Evolutionary conservation across 495 filamentous ascomycete genomes (phyloP).

Genomic region (Penicillium simplicissimum): DNA sequence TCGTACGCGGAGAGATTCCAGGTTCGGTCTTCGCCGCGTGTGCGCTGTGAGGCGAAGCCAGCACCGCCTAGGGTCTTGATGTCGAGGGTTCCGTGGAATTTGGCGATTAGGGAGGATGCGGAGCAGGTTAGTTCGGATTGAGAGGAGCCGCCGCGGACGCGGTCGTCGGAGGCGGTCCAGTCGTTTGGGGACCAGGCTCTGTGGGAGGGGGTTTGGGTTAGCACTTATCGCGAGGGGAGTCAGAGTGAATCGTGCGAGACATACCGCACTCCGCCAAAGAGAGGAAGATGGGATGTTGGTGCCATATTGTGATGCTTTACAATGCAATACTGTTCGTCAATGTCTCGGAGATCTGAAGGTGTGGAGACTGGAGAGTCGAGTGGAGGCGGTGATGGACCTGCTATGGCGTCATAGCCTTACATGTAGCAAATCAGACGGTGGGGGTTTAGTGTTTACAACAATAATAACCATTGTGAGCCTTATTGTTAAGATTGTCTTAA

Average conservation of each 20-base stretch:
- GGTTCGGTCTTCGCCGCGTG: slow-evolving; percentile 44
- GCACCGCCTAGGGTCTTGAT: slow-evolving; percentile 75
- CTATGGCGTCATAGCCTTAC: slow-evolving; percentile 21
- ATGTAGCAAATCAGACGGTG: slow-evolving; percentile 1
- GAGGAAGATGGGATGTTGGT: slow-evolving; percentile 19
- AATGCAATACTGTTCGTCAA: neutral
- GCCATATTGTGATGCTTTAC: slow-evolving; percentile 16
- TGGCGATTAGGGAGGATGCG: slow-evolving; percentile 24
- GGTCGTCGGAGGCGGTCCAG: slow-evolving; percentile 72
- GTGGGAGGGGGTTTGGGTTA: neutral
- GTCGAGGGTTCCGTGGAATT: slow-evolving; percentile 70
- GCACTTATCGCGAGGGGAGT: neutral
- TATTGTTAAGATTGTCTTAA: neutral
- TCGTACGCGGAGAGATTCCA: slow-evolving; percentile 61
- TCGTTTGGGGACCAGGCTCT: slow-evolving; percentile 50
- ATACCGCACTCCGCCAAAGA: slow-evolving; percentile 24
- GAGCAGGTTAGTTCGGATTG: slow-evolving; percentile 51
- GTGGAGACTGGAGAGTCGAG: neutral
- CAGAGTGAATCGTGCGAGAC: neutral
- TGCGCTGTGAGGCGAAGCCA: slow-evolving; percentile 79
- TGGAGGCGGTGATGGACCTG: slow-evolving; percentile 15
- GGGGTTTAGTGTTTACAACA: neutral
- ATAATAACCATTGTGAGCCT: neutral
- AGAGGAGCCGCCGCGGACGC: slow-evolving; percentile 70
- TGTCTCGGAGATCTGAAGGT: neutral